phyloP scores from a whole-genome alignment of 192 early-diverging fungal species.

The Coemansia sp. region DNA sequence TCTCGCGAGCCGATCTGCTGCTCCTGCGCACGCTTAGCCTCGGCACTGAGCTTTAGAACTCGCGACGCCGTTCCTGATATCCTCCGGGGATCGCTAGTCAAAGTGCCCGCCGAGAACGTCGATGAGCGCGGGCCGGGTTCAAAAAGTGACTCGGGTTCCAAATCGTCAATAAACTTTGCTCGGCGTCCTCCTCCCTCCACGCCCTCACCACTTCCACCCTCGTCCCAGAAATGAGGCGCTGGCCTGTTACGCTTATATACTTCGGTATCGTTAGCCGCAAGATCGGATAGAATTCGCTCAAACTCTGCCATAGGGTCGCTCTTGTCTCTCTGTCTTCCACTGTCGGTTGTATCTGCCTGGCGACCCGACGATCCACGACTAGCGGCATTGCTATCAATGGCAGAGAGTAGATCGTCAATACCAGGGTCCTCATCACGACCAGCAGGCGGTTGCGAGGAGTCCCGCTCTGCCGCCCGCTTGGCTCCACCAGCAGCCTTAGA shows the following conservation, averaged over 20 bases:
- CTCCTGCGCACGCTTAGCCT: background rate
- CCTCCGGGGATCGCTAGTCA: conserved; percentile 18
- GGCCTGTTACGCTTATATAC: conserved; percentile 26
- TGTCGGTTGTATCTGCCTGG: background rate
- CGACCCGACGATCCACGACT: background rate
- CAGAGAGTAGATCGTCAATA: conserved; percentile 28
- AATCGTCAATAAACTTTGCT: conserved; percentile 19
- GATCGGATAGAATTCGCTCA: conserved; percentile 46
- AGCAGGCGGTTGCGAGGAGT: background rate
- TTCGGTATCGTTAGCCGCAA: conserved; percentile 25
- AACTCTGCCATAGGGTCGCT: conserved; percentile 43
- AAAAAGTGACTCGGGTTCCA: conserved; percentile 31
- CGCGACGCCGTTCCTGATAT: conserved; percentile 30
- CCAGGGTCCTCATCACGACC: conserved; percentile 7
- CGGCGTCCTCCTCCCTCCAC: background rate
- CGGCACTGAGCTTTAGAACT: conserved; percentile 5
- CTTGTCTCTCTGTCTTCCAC: background rate
- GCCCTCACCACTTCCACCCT: conserved; percentile 9
- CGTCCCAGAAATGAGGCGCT: conserved; percentile 41
- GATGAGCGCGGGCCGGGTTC: conserved; percentile 29
- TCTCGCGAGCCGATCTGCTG: too few species aligned
- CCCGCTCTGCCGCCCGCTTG: background rate
- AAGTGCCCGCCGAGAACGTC: conserved; percentile 30
- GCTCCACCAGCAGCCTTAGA: background rate
- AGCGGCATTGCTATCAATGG: conserved; percentile 18